Base-by-base conservation (phyloP, 192 early-diverging fungal genomes). In the Nowakowskiella sp. region DNA sequence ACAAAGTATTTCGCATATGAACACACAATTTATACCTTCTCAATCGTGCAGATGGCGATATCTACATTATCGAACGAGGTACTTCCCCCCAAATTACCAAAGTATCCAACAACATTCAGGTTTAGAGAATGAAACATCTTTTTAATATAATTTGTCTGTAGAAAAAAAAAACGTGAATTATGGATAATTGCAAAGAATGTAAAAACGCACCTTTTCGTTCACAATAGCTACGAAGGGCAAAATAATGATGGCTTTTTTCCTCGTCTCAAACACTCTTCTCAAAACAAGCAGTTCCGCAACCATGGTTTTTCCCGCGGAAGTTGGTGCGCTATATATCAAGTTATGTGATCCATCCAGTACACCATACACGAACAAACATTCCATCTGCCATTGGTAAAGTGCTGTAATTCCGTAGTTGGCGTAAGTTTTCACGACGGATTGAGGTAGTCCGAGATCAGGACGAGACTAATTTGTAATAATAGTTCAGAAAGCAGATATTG, bases 271-370 rank as follows among this genome's bases (percentile, higher is more conserved):
- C 9, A 67, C 65, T 25, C 70, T 67, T 16, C 62, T 68, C 31
- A 67, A 24, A 46, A 67, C 56, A 1, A 67, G 23, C 4, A 67
- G 32, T 21, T 67, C 65, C 8, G 66, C 57, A 3, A 67, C 66
- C 61, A 67, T 13, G 9, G 55, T 64, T 44, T 67, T 67, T 23
- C 65, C 65, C 13, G 66, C 65, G 7, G 66, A 68, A 16, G 65
- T 67, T 43, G 65, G 65, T 19, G 65, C 65, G 31, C 62, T 54
- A 26, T 61, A 70, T 16, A 67, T 27, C 16, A 67, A 32, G 23
- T 67, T 67, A 26, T 23, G 23, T 7, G 24, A 30, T 13, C 60
- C 60, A 19, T 66, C 33, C 31, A 67, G 19, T 3, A 67, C 65
- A 1, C 65, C 61, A 9, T 63, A 34, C 36, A 45, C 45, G 27